Conservation (phyloP, 345 rosid species). For the Abelmoschus esculentus region DNA sequence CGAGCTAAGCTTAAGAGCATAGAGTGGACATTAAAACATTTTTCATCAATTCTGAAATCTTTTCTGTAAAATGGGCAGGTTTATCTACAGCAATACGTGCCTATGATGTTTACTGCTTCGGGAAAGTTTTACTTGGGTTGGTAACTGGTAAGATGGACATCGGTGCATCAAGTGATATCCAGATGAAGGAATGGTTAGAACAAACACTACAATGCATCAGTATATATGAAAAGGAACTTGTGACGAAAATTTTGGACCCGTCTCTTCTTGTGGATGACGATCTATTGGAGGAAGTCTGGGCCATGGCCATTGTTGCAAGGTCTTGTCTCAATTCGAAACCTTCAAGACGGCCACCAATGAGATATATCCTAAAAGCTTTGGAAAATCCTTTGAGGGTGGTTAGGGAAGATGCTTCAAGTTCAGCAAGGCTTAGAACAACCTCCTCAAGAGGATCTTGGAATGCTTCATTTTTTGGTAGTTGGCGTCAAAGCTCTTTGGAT, state of each 20-base stretch:
- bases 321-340: conserved; percentile 96
- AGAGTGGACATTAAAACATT: neutral
- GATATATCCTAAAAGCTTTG: conserved; percentile 83
- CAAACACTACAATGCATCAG: conserved; percentile 69
- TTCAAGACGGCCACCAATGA: conserved; percentile 84
- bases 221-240: conserved; percentile 85
- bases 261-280: conserved; percentile 86
- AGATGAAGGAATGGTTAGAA: conserved; percentile 61
- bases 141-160: conserved; percentile 94
- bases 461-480: conserved; percentile 85
- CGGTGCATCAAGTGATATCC: conserved; percentile 50
- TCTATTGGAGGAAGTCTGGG: conserved; percentile 96
- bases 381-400: conserved; percentile 90
- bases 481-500: conserved; percentile 89
- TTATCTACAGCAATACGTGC: conserved; percentile 51
- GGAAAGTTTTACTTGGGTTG: conserved; percentile 89
- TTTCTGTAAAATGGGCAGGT: conserved; percentile 37
- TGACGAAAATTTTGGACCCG: conserved; percentile 84
- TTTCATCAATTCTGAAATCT: neutral
- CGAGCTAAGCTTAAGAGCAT: neutral
- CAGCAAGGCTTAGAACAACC: conserved; percentile 73
- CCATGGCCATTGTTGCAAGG: conserved; percentile 91
- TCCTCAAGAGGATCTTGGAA: conserved; percentile 95
- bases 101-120: conserved; percentile 89
- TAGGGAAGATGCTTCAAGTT: conserved; percentile 63